A percentile compares a stretch with the other conserved stretches of the same genome.
Conservation (phyloP, 139 green algal species). For the Trebouxia sp. region DNA sequence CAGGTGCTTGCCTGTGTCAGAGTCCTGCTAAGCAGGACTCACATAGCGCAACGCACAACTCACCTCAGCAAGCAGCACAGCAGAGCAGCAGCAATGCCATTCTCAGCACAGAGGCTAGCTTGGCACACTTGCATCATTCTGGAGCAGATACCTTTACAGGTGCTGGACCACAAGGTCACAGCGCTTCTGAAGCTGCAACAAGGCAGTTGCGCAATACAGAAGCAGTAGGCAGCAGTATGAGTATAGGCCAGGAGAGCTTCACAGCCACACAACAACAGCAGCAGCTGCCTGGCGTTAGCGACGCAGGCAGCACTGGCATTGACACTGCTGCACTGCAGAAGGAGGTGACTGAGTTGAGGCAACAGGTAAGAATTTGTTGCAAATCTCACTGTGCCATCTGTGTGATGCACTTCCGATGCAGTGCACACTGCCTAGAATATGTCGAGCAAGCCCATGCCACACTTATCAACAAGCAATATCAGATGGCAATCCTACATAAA, state of each 20-base stretch:
- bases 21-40: neutral
- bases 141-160: neutral
- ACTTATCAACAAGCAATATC: too few species aligned
- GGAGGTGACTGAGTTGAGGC: conserved; percentile 18
- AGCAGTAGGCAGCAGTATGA: neutral
- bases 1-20: neutral
- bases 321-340: conserved; percentile 31
- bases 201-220: neutral
- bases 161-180: too few species aligned
- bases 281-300: too few species aligned
- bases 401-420: too few species aligned
- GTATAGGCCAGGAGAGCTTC: too few species aligned
- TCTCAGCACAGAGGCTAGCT: neutral
- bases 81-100: neutral
- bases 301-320: neutral
- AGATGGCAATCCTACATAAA: too few species aligned
- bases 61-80: neutral
- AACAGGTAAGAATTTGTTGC: neutral
- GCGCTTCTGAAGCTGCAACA: neutral
- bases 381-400: too few species aligned
- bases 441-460: too few species aligned
- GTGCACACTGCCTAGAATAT: too few species aligned
- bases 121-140: neutral
- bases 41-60: too few species aligned
- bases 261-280: too few species aligned